These are phyloP conservation scores for Macrolepiota fuliginosa DNA, from an alignment of 768 basidiomycete genomes.

Conservation along the genomic window DNA sequence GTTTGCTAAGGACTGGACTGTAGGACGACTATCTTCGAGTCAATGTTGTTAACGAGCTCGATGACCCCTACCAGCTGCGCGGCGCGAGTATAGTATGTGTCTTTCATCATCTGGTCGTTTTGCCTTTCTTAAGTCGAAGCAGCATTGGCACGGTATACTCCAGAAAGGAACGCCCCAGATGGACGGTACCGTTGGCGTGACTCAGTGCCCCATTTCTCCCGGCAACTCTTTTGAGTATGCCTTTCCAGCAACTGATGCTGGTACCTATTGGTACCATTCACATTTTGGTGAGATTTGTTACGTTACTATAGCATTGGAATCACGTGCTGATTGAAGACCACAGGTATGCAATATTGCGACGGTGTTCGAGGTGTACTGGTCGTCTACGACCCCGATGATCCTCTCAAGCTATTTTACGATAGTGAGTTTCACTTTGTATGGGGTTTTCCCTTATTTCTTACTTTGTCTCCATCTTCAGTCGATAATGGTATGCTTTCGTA, in stretches of 20 bases:
- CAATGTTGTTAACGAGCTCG: neutral
- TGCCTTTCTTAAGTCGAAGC: neutral
- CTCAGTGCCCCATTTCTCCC: constrained; percentile 39
- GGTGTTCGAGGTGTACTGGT: constrained; percentile 41
- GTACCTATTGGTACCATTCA: constrained; percentile 19
- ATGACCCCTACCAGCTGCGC: neutral
- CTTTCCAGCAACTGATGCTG: constrained; percentile 29
- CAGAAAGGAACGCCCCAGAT: constrained; percentile 33
- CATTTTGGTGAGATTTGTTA: neutral
- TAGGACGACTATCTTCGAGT: neutral
- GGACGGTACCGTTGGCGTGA: constrained; percentile 38
- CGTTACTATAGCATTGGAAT: neutral
- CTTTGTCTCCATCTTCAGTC: constrained; percentile 14
- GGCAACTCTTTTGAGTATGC: constrained; percentile 37
- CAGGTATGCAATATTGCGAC: constrained; percentile 28
- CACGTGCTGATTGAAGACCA: neutral
- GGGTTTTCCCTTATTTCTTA: neutral
- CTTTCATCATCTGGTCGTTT: neutral
- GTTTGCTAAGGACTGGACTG: neutral
- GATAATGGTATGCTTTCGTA: constrained; percentile 30
- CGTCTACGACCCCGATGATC: constrained; percentile 27
- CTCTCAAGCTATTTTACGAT: constrained; percentile 18
- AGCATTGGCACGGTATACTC: constrained; percentile 47
- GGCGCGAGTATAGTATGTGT: neutral
- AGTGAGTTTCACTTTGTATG: neutral